phyloP scores from a whole-genome alignment of 208 protist genomes.

The Herpetomonas tarakana region DNA sequence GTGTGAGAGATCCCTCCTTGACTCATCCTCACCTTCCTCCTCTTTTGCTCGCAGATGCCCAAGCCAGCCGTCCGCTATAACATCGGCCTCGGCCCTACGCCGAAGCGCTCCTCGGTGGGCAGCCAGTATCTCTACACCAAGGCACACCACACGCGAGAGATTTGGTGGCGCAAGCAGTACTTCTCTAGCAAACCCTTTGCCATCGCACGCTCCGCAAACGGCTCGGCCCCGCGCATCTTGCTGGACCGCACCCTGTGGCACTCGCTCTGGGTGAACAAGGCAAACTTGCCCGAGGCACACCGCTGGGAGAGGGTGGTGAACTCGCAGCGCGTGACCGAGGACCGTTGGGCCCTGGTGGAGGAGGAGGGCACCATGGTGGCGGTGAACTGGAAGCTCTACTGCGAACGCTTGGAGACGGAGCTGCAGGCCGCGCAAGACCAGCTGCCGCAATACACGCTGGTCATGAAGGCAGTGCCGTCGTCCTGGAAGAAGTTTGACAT shows the following conservation, averaged over 20 bases:
- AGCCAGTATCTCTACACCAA: conserved; percentile 79
- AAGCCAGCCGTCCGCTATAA: conserved; percentile 8
- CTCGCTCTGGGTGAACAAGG: conserved; percentile 61
- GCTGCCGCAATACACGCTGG: conserved; percentile 79
- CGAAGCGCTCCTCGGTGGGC: conserved; percentile 77
- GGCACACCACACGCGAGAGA: conserved; percentile 61
- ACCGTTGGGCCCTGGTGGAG: conserved; percentile 84
- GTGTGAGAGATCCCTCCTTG: too few relatives aligned
- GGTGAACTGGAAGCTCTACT: conserved; percentile 90
- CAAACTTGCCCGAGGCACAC: conserved; percentile 78
- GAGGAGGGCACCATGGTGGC: conserved; percentile 83
- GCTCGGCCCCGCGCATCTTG: conserved; percentile 78
- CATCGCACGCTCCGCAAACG: conserved; percentile 43
- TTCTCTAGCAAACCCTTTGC: conserved; percentile 77
- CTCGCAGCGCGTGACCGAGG: conserved; percentile 81
- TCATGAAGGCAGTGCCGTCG: conserved; percentile 86
- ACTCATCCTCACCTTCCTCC: too few relatives aligned
- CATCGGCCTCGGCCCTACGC: conserved; percentile 11
- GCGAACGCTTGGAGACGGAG: conserved; percentile 84
- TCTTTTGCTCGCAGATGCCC: too few relatives aligned
- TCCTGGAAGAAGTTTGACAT: conserved; percentile 91
- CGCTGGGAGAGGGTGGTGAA: conserved; percentile 91
- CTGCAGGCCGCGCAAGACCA: conserved; percentile 75
- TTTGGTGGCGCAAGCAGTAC: conserved; percentile 81
- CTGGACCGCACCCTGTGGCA: conserved; percentile 82